Evolutionary conservation across 2,329 filamentous ascomycete species (phyloP).

Genomic region (Fusarium zealandicum): DNA sequence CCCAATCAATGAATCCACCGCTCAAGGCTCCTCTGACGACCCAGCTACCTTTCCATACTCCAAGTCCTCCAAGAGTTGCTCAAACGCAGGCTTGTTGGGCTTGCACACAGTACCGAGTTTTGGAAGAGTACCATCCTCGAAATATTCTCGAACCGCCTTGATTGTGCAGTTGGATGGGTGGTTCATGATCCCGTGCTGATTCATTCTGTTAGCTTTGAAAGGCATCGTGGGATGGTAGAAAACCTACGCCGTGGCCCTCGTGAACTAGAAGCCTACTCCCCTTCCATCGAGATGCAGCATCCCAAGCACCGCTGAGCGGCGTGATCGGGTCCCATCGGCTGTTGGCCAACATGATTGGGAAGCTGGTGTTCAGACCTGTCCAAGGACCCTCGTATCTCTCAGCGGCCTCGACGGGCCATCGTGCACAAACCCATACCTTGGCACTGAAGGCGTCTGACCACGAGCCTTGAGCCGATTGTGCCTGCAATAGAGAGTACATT

Average conservation of each 20-base stretch:
- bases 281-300: background rate
- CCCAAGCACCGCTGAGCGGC: background rate
- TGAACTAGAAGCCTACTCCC: conserved; percentile 1
- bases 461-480: conserved; percentile 1
- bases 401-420: conserved; percentile 1
- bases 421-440: conserved; percentile 1
- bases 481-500: conserved; percentile 10
- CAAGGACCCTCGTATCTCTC: background rate
- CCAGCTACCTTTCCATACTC: too few relatives aligned
- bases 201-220: background rate
- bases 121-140: conserved; percentile 4
- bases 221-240: background rate
- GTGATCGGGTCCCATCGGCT: conserved; percentile 6
- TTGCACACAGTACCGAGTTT: conserved; percentile 10
- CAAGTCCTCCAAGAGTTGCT: background rate
- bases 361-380: background rate
- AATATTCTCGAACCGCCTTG: conserved; percentile 10
- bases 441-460: background rate
- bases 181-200: conserved; percentile 13
- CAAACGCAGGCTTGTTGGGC: conserved; percentile 1
- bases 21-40: too few relatives aligned
- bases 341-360: conserved; percentile 1
- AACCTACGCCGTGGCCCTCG: conserved; percentile 5
- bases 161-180: conserved; percentile 17
- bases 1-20: too few relatives aligned